Conservation (phyloP, 164 flowering plant species). For the Vitis cinerea region DNA sequence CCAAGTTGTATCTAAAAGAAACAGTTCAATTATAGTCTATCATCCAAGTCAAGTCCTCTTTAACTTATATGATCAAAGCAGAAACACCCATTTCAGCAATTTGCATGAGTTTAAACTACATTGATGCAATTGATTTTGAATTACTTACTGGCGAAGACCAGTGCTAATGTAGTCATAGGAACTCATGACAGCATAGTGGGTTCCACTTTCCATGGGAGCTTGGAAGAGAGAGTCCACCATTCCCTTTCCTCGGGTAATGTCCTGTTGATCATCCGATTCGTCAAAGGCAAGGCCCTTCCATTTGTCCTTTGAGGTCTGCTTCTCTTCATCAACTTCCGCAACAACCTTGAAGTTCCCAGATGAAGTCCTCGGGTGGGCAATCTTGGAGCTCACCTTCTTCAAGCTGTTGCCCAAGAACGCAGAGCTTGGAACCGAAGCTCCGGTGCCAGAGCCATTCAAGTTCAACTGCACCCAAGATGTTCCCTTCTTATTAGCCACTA, state of each 20-base stretch:
- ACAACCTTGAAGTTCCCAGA: constrained; percentile 28
- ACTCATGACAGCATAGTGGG: constrained; percentile 51
- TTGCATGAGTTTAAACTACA: no score
- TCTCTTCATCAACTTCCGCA: constrained; percentile 33
- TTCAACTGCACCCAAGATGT: constrained; percentile 41
- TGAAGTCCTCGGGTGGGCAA: constrained; percentile 11
- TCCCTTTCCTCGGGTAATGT: constrained; percentile 62
- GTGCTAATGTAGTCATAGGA: constrained; percentile 54
- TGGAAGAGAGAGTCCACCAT: constrained; percentile 61
- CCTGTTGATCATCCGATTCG: constrained; percentile 62
- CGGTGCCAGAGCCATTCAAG: constrained; percentile 32
- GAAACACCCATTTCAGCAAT: no score
- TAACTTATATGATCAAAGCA: no score
- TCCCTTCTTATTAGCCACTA: constrained; percentile 7
- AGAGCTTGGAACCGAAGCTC: constrained; percentile 40
- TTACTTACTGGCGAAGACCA: constrained; percentile 51
- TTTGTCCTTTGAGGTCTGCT: constrained; percentile 46
- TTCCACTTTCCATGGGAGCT: constrained; percentile 48
- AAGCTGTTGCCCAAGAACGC: constrained; percentile 51
- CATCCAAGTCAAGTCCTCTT: no score
- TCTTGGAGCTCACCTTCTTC: constrained; percentile 44
- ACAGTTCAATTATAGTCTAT: not conserved
- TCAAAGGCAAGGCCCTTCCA: constrained; percentile 57
- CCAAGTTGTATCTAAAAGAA: constrained; percentile 37
- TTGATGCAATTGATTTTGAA: not conserved